phyloP scores from a whole-genome alignment of 257 asterid genomes.

The Penstemon newberryi region DNA sequence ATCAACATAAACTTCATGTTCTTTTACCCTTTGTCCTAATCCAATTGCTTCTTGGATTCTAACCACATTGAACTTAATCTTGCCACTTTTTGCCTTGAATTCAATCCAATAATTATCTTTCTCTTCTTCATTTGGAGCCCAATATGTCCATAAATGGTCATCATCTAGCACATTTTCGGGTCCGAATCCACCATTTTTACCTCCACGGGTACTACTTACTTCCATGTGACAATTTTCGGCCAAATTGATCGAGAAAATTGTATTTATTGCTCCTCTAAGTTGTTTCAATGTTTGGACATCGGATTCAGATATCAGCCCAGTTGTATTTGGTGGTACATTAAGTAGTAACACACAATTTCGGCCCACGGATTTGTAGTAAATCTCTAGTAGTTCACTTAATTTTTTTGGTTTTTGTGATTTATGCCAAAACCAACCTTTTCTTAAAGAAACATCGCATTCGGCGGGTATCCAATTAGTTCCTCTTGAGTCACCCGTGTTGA shows the following conservation, averaged over 20 bases:
- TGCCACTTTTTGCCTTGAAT: conserved; percentile 34
- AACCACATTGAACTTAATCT: conserved; percentile 67
- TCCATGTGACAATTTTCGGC: conserved; percentile 44
- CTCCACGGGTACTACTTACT: conserved; percentile 79
- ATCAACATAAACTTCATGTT: conserved; percentile 58
- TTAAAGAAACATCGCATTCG: conserved; percentile 89
- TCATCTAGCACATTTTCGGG: conserved; percentile 59
- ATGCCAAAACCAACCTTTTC: conserved; percentile 96
- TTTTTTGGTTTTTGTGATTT: conserved; percentile 67
- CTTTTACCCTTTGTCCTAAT: conserved; percentile 69
- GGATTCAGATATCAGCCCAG: conserved; percentile 65
- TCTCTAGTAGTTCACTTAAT: conserved; percentile 52
- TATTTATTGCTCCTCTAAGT: conserved; percentile 57
- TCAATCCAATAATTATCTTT: conserved; percentile 60
- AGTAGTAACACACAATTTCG: conserved; percentile 78
- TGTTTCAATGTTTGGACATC: conserved; percentile 63
- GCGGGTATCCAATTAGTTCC: conserved; percentile 92
- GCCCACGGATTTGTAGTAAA: conserved; percentile 90
- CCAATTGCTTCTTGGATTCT: conserved; percentile 93
- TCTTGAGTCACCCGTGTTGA: conserved; percentile 71
- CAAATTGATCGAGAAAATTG: conserved; percentile 53
- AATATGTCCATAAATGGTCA: conserved; percentile 83
- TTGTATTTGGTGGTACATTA: conserved; percentile 82
- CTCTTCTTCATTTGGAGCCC: conserved; percentile 45
- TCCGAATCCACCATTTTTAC: conserved; percentile 49